Evolutionary conservation across 306 rosid genomes (phyloP), one percentile per base, ranked within the genome.

Genomic region (Casuarina cunninghamiana): DNA sequence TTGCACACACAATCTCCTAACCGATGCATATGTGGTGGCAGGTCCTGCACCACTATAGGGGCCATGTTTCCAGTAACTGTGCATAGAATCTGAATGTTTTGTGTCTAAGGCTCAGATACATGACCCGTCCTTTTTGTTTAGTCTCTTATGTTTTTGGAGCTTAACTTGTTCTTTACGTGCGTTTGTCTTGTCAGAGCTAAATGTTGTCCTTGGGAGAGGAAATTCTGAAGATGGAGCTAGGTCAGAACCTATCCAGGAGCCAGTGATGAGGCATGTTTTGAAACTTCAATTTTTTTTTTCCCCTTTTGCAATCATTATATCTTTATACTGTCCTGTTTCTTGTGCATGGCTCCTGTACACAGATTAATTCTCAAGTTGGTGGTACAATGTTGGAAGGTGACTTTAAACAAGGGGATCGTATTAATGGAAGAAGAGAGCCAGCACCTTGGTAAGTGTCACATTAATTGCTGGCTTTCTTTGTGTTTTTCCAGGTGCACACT

Each of bases 11-110:
- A 74, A 76, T 82, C 80, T 88, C 83, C 93, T 92, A 84, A 92
- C 87, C 66, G 78, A 83, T 89, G 92, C 88, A 88, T 80, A 83
- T 90, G 93, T 90, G 97, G 97, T 88, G 88, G 97, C 97, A 92
- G 97, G 96, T 91, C 84, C 83, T 90, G 95, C 93, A 82, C 98
- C 91, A 87, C 95, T 77, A 79, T 89, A 86, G 86, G 89, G 83
- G 96, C 85, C 87, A 86, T 89, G 84, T 85, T 88, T 86, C 88
- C 91, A 86, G 97, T 86, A 80, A 86, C 86, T 88, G 78, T 84
- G 93, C 91, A 87, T 82, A 82, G 87, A 83, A 85, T 92, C 85
- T 87, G 82, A 75, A 69, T 81, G 42, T 79, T 86, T 88, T 87
- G 82, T 86, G 84, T 86, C 73, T 87, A 85, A 78, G 86, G 77